phyloP scores from a whole-genome alignment of 2,329 filamentous ascomycete genomes.

The Lomentospora prolificans region DNA sequence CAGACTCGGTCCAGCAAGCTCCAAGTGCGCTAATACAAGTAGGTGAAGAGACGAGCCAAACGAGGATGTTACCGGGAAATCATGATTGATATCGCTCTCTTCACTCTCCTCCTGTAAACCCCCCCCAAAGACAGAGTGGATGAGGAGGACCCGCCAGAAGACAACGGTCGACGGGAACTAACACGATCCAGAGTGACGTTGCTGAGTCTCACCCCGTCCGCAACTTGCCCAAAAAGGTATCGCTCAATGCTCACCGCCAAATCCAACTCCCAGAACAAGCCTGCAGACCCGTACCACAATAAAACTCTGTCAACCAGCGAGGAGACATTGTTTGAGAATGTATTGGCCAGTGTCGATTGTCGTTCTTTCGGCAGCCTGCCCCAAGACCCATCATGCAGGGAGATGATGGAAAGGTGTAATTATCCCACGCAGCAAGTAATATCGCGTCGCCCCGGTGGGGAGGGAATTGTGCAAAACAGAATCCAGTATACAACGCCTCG shows the following conservation, averaged over 20 bases:
- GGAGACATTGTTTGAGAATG: background rate
- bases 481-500: no score
- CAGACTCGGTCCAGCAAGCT: no score
- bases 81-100: no score
- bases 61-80: no score
- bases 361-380: background rate
- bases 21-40: no score
- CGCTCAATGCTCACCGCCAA: conserved; percentile 7
- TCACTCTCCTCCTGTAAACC: no score
- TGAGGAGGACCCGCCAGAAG: background rate
- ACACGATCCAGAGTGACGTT: background rate
- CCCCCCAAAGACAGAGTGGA: background rate
- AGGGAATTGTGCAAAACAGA: background rate
- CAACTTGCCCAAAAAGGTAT: conserved; percentile 8
- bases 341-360: background rate
- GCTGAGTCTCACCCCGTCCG: conserved; percentile 2
- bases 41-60: no score
- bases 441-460: background rate
- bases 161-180: background rate
- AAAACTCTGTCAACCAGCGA: background rate
- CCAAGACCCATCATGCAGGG: no score
- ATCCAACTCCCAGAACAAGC: conserved; percentile 1
- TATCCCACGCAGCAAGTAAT: background rate
- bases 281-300: background rate
- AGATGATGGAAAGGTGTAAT: background rate